phyloP scores from a whole-genome alignment of 345 rosid species.

The Eucalyptus globulus region DNA sequence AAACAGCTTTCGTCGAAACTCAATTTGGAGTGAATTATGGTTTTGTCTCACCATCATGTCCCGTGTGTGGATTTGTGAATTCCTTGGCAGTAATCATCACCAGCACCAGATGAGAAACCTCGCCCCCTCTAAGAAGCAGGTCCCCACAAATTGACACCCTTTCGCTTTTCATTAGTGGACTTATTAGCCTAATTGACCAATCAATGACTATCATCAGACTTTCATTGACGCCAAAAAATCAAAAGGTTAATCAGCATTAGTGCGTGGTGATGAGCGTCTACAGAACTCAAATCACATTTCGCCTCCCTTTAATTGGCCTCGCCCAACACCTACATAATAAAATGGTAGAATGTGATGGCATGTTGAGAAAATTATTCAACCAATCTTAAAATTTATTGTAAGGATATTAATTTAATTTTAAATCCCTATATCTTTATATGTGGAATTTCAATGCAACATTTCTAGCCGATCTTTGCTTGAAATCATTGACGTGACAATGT shows the following conservation, averaged over 20 bases:
- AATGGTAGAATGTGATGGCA: not conserved
- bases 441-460: no score
- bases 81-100: not conserved
- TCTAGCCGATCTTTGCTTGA: fast-evolving
- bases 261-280: not conserved
- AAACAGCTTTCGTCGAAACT: not conserved
- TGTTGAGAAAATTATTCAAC: not conserved
- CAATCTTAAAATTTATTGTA: no score
- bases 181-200: not conserved
- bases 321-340: not conserved
- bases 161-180: not conserved
- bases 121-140: not conserved
- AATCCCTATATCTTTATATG: no score
- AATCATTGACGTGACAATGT: fast-evolving
- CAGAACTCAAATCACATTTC: not conserved
- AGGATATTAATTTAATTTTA: not conserved
- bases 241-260: not conserved
- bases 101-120: not conserved
- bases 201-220: not conserved
- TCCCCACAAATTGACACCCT: not conserved
- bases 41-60: not conserved
- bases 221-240: not conserved
- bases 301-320: not conserved
- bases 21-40: not conserved
- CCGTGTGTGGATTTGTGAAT: not conserved